Evolutionary conservation across 2,329 filamentous ascomycete species (phyloP).

Genomic region (Cytospora mali): DNA sequence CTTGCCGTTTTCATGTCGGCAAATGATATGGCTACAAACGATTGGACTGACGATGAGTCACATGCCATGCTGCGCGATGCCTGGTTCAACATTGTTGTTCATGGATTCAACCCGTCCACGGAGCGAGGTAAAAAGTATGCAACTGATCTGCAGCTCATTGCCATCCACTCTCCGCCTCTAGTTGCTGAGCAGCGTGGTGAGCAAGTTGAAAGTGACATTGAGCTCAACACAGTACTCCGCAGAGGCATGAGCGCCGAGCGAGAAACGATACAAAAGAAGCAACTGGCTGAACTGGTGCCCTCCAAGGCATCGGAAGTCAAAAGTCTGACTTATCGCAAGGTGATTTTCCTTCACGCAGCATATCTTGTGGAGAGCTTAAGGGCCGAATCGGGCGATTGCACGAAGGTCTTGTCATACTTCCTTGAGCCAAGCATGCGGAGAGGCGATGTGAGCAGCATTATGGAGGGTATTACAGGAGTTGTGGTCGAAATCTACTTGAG

Average conservation of each 20-base stretch:
- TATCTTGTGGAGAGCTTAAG: constrained; percentile 88
- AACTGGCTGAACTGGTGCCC: constrained; percentile 73
- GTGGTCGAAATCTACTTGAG: constrained; percentile 79
- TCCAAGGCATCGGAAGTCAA: constrained; percentile 77
- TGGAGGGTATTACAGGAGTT: constrained; percentile 66
- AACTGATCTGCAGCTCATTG: constrained; percentile 79
- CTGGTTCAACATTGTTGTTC: constrained; percentile 97
- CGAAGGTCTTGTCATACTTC: constrained; percentile 88
- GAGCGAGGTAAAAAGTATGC: constrained; percentile 72
- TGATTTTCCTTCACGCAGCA: constrained; percentile 88
- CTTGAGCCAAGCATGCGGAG: constrained; percentile 82
- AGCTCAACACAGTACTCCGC: constrained; percentile 90
- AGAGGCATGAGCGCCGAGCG: constrained; percentile 82
- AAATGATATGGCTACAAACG: constrained; percentile 57
- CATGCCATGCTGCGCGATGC: constrained; percentile 80
- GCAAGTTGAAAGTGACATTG: constrained; percentile 92
- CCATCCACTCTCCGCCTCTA: constrained; percentile 82
- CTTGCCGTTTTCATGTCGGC: constrained; percentile 81
- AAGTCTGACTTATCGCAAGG: constrained; percentile 82
- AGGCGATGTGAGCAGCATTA: constrained; percentile 63
- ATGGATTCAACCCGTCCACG: constrained; percentile 81
- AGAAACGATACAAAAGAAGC: constrained; percentile 77
- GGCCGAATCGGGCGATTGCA: constrained; percentile 85
- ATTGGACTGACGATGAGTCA: constrained; percentile 65
- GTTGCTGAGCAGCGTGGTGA: constrained; percentile 88